Base-by-base conservation (phyloP, 176 grass and related monocot species). In the Olyra latifolia region DNA sequence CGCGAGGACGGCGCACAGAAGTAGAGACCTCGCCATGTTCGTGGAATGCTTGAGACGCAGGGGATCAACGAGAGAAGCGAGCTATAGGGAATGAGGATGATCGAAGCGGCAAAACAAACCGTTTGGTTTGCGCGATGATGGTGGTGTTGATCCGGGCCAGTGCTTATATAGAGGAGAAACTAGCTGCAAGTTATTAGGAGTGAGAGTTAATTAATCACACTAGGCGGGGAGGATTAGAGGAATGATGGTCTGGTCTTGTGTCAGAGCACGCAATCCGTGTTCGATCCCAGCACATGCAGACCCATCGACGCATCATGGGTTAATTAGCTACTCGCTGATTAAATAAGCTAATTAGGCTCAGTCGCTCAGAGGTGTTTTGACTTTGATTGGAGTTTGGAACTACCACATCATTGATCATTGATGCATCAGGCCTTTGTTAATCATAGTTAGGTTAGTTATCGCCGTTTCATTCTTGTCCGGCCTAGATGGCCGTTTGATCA, bases 211-310 rank as follows among this genome's bases (percentile, higher is more conserved):
- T 55, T 57, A 80, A 43, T 10, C 16, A 41, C 59, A 0, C 5
- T 25, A 66, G 16, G 55, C 50, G 16, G 22, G 8, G 41, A 10
- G 43, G 53, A 40, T 61, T 62, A 62, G 59, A 71, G 22, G 55
- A 71, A 71, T 62, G 19, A 77, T 49, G 44, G 46, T 72, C 75
- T 62, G 29, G 47, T 48, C 44, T 38, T 77, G 63, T 84, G 82
- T 68, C 40, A 69, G 62, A 84, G 69, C 42, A 19, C 2, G 50
- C 41, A 84, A 77, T 77, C 64, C 28, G 13, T 77, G 73, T 77
- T 47, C 63, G 41, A 69, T 77, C 41, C 8, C 6, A 48, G 53
- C 82, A 84, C 74, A 84, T 77, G 80, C 55, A 38, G 25, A 10
- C 20, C 25, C n/a, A 41, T 42, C 11, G 22, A 28, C 54, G 48